Percentiles rank a stretch among this genome's conserved stretches.
phyloP scores from a whole-genome alignment of 345 rosid genomes.

The Eucalyptus globulus region DNA sequence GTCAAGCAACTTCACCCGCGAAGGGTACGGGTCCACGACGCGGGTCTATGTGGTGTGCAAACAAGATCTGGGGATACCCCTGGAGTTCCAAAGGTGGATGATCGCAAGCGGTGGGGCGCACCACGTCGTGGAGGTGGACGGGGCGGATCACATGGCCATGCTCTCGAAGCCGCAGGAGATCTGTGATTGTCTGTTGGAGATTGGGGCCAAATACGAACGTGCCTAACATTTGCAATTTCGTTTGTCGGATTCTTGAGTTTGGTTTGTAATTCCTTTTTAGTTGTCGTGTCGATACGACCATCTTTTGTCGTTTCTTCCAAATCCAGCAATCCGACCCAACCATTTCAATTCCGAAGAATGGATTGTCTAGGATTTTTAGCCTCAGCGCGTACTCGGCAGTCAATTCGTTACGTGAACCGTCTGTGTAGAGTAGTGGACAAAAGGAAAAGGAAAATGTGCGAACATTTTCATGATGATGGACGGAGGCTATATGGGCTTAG shows the following conservation, averaged over 20 bases:
- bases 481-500: background rate
- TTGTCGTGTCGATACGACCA: background rate
- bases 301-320: background rate
- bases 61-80: background rate
- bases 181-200: background rate
- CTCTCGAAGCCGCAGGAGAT: background rate
- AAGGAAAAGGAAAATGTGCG: too few species aligned
- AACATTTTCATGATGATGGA: background rate
- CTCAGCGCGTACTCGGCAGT: background rate
- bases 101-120: background rate
- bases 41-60: background rate
- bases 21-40: background rate
- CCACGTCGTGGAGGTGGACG: background rate
- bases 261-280: background rate
- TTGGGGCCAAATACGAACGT: background rate
- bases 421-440: background rate
- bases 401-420: background rate
- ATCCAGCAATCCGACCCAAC: background rate
- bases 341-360: background rate
- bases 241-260: background rate
- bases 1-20: background rate
- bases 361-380: background rate
- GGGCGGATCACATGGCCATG: background rate
- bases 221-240: background rate
- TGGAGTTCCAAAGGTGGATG: background rate